Evolutionary conservation across 2,329 filamentous ascomycete species (phyloP).

Genomic region (Pseudogymnoascus sp.): DNA sequence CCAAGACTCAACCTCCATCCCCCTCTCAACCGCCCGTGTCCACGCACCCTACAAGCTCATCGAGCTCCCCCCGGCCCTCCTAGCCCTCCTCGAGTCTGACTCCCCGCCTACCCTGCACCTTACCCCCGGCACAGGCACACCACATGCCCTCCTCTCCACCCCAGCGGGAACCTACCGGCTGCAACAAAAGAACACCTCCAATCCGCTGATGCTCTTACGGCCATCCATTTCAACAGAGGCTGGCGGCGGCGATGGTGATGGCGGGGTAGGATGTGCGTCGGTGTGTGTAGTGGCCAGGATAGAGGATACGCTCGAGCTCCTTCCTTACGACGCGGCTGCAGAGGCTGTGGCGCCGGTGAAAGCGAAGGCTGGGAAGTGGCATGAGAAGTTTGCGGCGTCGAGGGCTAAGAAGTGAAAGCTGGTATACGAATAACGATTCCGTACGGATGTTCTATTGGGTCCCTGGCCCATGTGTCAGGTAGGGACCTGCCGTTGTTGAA

Average conservation of each 20-base stretch:
- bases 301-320: slow-evolving; percentile 54
- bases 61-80: slow-evolving; percentile 51
- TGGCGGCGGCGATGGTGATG: slow-evolving; percentile 16
- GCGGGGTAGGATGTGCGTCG: slow-evolving; percentile 27
- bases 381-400: slow-evolving; percentile 44
- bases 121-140: slow-evolving; percentile 34
- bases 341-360: slow-evolving; percentile 21
- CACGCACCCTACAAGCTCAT: slow-evolving; percentile 49
- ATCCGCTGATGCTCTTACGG: slow-evolving; percentile 50
- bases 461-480: neutral
- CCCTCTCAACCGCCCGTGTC: slow-evolving; percentile 41
- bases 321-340: slow-evolving; percentile 30
- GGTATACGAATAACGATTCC: neutral
- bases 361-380: slow-evolving; percentile 43
- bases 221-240: slow-evolving; percentile 23
- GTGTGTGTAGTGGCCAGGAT: slow-evolving; percentile 46
- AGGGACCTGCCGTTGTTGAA: neutral
- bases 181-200: slow-evolving; percentile 60
- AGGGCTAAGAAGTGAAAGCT: slow-evolving; percentile 15
- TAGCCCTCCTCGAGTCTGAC: slow-evolving; percentile 45
- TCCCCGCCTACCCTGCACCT: slow-evolving; percentile 42
- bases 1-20: slow-evolving; percentile 35
- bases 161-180: slow-evolving; percentile 47
- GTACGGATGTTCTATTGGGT: neutral
- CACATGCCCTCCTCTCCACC: slow-evolving; percentile 45